Percentiles rank a stretch among this genome's conserved stretches.
Conservation (phyloP, 441 rosid genomes). For the Gossypium gossypioides region DNA sequence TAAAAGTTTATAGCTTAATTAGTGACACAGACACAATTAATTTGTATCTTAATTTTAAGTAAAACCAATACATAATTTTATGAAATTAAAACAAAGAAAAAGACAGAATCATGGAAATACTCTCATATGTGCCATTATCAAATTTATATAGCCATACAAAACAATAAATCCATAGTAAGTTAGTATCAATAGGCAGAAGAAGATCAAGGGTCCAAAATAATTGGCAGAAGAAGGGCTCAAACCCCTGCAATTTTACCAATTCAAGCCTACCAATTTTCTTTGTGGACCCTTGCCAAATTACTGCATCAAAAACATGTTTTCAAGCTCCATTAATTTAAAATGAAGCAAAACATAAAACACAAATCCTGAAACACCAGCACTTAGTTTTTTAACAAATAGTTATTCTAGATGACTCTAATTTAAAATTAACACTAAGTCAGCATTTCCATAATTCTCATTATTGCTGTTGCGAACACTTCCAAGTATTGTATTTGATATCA, state of each 20-base stretch:
- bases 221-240: not conserved
- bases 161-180: not conserved
- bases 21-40: not conserved
- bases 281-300: not conserved
- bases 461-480: not conserved
- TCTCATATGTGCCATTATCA: not conserved
- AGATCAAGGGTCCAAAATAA: not conserved
- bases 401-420: not conserved
- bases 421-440: not conserved
- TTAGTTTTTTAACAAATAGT: not conserved
- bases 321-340: not conserved
- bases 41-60: not conserved
- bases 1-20: constrained; percentile 12
- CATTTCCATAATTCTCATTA: not conserved
- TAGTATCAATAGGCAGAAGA: not conserved
- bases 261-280: not conserved
- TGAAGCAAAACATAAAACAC: not conserved
- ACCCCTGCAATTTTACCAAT: not conserved
- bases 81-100: not conserved
- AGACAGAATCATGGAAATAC: not conserved
- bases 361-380: not conserved
- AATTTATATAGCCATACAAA: not conserved
- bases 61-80: not conserved
- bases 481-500: not conserved
- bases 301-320: not conserved